These are phyloP conservation scores for Aspergillus sp. DNA, from an alignment of 2,329 filamentous ascomycete genomes.

Conservation along the genomic window DNA sequence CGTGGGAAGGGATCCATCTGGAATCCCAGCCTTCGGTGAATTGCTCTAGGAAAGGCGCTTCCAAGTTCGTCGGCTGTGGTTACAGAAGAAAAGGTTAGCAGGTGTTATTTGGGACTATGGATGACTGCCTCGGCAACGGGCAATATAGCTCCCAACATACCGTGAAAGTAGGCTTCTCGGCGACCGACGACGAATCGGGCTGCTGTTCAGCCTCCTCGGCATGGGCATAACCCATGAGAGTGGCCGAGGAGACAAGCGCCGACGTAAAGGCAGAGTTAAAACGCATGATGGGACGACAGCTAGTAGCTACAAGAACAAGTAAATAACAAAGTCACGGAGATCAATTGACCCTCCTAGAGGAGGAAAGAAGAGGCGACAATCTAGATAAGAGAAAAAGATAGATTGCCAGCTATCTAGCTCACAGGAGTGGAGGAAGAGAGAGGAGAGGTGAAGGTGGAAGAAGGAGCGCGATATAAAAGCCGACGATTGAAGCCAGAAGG, in stretches of 20 bases:
- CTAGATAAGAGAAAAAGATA: conserved; percentile 5
- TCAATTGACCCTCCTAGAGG: conserved; percentile 15
- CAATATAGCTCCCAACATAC: conserved; percentile 51
- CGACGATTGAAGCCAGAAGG: conserved; percentile 22
- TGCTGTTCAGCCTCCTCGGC: conserved; percentile 61
- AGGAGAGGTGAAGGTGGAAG: conserved; percentile 10
- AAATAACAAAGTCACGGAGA: conserved; percentile 13
- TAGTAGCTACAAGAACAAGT: conserved; percentile 14
- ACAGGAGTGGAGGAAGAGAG: conserved; percentile 5
- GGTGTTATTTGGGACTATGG: conserved; percentile 2
- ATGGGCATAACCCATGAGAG: conserved; percentile 59
- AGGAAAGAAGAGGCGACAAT: conserved; percentile 2
- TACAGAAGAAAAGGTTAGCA: conserved; percentile 10
- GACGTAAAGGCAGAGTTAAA: conserved; percentile 72
- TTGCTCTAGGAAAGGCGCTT: conserved; percentile 95
- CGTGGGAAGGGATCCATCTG: conserved; percentile 89
- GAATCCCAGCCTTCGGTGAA: conserved; percentile 95
- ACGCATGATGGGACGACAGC: conserved; percentile 59
- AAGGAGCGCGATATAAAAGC: conserved; percentile 26
- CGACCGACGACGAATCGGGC: conserved; percentile 45
- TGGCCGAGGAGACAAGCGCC: conserved; percentile 62
- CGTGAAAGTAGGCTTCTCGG: conserved; percentile 75
- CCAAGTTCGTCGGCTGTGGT: conserved; percentile 70
- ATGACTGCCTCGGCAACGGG: conserved; percentile 1
- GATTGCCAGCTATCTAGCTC: conserved; percentile 6